Evolutionary conservation across 257 asterid species (phyloP), one percentile per base, ranked within the genome.

Genomic region (Cinchona pubescens): DNA sequence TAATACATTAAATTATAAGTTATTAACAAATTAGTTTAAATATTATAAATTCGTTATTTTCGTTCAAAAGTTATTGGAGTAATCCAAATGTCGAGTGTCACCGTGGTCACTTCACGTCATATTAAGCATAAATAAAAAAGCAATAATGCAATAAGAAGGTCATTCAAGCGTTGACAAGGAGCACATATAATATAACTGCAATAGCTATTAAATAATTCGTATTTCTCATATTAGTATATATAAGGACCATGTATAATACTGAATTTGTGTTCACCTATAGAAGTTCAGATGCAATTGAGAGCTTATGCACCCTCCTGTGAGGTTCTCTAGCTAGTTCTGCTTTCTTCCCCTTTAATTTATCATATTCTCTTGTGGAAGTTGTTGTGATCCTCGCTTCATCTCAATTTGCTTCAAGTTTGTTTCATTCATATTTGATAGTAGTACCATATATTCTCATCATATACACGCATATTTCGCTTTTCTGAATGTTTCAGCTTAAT

Each of bases 81-180:
- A n/a, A n/a, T n/a, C n/a, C n/a, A n/a, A n/a, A n/a, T n/a, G n/a
- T n/a, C n/a, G n/a, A n/a, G n/a, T n/a, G n/a, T n/a, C n/a, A n/a
- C n/a, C n/a, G n/a, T n/a, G n/a, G n/a, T n/a, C 82, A 69, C 71
- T 84, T 76, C 78, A 35, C 5, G 85, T 81, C 83, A 71, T 59
- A 73, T 45, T 84, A 76, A 80, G 74, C 51, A 43, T 60, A 46
- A 42, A 34, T 59, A 7, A 35, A 46, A 40, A 9, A 23, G 38
- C 64, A 75, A 73, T 76, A 66, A 81, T 75, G 64, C 68, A 73
- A 51, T 7, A 16, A 37, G 51, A 5, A 35, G 62, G 11, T 30
- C 64, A 81, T 46, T 74, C 68, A 30, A 59, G 82, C 12, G 80
- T 74, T 68, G 83, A 76, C 79, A 79, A 77, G n/a, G 56, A 67